Percentiles rank a stretch among this genome's conserved stretches.
Conservation (phyloP, 495 filamentous ascomycete species). For the Podospora pseudopauciseta region DNA sequence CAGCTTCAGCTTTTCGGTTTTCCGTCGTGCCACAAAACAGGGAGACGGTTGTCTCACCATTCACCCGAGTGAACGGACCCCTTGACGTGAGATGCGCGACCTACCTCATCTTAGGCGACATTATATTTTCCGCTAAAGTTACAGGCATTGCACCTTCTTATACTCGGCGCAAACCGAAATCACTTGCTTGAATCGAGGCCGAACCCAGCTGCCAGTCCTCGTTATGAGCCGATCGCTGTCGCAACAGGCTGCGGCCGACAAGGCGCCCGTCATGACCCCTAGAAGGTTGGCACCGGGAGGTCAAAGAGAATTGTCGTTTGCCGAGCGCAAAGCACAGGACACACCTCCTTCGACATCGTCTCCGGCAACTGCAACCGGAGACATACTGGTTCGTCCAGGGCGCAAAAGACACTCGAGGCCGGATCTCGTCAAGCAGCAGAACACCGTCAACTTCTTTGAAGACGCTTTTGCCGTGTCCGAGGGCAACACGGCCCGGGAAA, state of each 20-base stretch:
- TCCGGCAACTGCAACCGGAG: constrained; percentile 19
- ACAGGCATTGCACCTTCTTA: background rate
- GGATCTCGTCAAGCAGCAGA: constrained; percentile 39
- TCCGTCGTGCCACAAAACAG: background rate
- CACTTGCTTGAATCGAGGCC: background rate
- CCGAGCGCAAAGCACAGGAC: constrained; percentile 40
- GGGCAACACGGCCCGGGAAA: constrained; percentile 49
- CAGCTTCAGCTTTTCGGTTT: background rate
- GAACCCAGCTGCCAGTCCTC: background rate
- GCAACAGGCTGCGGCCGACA: background rate
- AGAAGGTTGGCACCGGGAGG: background rate
- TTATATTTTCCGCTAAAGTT: background rate
- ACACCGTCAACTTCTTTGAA: constrained; percentile 44
- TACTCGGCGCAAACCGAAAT: background rate
- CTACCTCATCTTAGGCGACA: background rate
- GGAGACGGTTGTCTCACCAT: background rate
- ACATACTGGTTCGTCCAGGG: constrained; percentile 8
- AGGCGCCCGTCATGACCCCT: background rate
- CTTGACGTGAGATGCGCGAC: background rate
- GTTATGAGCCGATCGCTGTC: background rate
- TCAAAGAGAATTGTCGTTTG: constrained; percentile 30
- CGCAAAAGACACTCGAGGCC: constrained; percentile 28
- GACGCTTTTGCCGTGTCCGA: constrained; percentile 43
- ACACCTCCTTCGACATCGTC: constrained; percentile 37
- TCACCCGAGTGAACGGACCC: background rate